Percentiles rank a stretch among this genome's conserved stretches.
Evolutionary conservation across 2,329 filamentous ascomycete species (phyloP).

Genomic region (Ceratocystis huliohia): DNA sequence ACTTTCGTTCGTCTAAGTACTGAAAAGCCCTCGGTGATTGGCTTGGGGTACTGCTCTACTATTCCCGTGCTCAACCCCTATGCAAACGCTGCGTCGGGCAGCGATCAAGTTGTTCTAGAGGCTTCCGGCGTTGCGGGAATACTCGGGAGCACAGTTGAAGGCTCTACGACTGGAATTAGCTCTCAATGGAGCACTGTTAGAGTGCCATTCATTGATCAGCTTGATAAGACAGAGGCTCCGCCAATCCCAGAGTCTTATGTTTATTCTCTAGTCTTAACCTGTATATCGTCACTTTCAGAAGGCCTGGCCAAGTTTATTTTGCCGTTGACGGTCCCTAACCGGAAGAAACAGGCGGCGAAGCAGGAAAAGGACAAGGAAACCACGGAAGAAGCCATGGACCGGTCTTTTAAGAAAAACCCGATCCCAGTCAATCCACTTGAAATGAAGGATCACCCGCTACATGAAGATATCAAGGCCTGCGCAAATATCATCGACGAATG

Average conservation of each 20-base stretch:
- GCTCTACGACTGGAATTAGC: constrained; percentile 66
- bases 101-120: constrained; percentile 80
- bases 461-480: constrained; percentile 59
- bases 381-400: constrained; percentile 30
- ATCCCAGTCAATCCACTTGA: constrained; percentile 74
- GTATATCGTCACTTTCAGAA: constrained; percentile 81
- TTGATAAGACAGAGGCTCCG: constrained; percentile 83
- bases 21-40: constrained; percentile 80
- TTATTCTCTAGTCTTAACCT: constrained; percentile 77
- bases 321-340: constrained; percentile 73
- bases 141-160: constrained; percentile 58
- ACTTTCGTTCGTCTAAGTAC: constrained; percentile 86
- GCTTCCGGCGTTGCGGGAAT: constrained; percentile 78
- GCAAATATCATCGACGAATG: constrained; percentile 78
- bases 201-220: constrained; percentile 79
- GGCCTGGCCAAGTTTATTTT: constrained; percentile 86
- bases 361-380: constrained; percentile 28
- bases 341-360: constrained; percentile 33
- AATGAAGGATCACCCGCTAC: constrained; percentile 58
- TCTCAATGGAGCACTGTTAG: constrained; percentile 81
- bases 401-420: constrained; percentile 62
- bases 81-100: constrained; percentile 43
- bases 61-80: constrained; percentile 53
- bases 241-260: constrained; percentile 81
- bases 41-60: constrained; percentile 77